These are phyloP conservation scores for Stachybotrys chartarum DNA, from an alignment of 2,329 filamentous ascomycete species.

Conservation along the genomic window DNA sequence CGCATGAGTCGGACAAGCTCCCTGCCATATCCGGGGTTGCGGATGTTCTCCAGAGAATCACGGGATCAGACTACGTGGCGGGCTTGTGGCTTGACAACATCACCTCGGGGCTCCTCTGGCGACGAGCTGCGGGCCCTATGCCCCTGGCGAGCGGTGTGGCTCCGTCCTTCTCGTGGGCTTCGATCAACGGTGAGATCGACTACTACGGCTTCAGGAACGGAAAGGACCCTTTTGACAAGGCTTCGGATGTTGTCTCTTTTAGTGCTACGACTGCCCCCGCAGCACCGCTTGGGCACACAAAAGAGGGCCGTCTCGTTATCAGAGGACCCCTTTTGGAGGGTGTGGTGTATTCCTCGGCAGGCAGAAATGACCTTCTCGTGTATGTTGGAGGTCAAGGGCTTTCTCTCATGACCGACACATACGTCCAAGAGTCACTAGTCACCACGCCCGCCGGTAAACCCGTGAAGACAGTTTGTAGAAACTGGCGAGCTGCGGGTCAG, in stretches of 20 bases:
- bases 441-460: not conserved
- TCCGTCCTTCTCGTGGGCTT: conserved; percentile 17
- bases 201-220: conserved; percentile 15
- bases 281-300: not conserved
- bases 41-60: conserved; percentile 10
- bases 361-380: not conserved
- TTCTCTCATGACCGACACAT: not conserved
- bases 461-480: not conserved
- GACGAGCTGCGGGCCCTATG: not conserved
- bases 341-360: not conserved
- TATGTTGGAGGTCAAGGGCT: not conserved
- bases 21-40: conserved; percentile 22
- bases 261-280: not conserved
- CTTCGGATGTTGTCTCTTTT: conserved; percentile 5
- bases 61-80: conserved; percentile 16
- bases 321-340: not conserved
- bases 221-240: conserved; percentile 7
- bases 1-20: conserved; percentile 14
- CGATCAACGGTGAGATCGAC: conserved; percentile 13
- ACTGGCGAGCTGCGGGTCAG: not conserved
- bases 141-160: conserved; percentile 6
- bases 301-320: not conserved
- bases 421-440: not conserved
- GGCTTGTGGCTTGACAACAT: conserved; percentile 20
- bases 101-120: conserved; percentile 14